Conservation (phyloP, 1,284 basidiomycete genomes). For the Sanghuangporus weigelae region DNA sequence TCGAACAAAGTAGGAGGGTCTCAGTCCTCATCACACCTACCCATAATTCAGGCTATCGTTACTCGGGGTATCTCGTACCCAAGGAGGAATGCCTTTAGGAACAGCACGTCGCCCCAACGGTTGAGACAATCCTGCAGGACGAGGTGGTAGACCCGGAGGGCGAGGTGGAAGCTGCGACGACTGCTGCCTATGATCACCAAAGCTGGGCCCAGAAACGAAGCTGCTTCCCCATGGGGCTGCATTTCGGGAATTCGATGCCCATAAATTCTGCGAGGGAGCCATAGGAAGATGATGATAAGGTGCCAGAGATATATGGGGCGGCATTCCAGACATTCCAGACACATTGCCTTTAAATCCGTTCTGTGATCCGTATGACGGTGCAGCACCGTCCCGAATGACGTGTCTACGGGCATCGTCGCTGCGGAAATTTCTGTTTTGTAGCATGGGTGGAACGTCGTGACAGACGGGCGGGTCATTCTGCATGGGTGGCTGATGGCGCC, state of each 20-base stretch:
- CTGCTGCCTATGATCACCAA: not conserved
- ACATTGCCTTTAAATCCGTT: not conserved
- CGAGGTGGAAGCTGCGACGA: conserved; percentile 10
- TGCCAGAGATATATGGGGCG: not conserved
- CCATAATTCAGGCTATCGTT: conserved; percentile 1
- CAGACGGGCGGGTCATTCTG: not conserved
- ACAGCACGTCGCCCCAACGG: not conserved
- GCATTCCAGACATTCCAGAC: no score
- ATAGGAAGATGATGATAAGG: not conserved
- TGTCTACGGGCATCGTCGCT: not conserved
- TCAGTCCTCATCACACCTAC: not conserved
- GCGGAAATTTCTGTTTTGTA: conserved; percentile 4
- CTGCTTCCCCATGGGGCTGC: not conserved
- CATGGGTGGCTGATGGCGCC: conserved; percentile 35
- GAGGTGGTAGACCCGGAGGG: conserved; percentile 13
- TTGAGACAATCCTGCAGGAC: conserved; percentile 2
- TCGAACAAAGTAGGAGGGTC: not conserved
- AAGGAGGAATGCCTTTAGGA: not conserved
- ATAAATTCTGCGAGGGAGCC: not conserved
- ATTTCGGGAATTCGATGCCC: not conserved
- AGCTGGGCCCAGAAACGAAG: not conserved
- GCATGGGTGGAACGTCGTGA: conserved; percentile 5
- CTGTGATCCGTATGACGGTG: not conserved
- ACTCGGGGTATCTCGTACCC: not conserved
- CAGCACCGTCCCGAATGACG: not conserved